Conservation (phyloP, 176 grass and related monocot genomes). For the Oryza nivara region DNA sequence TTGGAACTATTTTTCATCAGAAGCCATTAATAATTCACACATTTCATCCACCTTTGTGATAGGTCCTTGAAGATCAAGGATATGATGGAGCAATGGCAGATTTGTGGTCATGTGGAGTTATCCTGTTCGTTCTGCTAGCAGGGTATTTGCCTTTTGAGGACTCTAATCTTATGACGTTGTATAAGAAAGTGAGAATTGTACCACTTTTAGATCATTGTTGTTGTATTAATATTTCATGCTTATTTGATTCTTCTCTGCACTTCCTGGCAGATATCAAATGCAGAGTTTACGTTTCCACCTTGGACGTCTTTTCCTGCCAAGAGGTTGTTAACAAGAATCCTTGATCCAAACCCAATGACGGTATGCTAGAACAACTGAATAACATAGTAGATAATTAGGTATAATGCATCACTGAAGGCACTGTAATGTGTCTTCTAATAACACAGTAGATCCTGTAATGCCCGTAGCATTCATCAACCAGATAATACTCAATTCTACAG, state of each 20-base stretch:
- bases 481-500: not conserved
- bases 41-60: slow-evolving; percentile 2
- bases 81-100: slow-evolving; percentile 97
- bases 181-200: slow-evolving; percentile 82
- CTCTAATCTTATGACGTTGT: slow-evolving; percentile 88
- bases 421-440: not conserved
- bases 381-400: slow-evolving; percentile 8
- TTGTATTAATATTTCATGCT: slow-evolving; percentile 17
- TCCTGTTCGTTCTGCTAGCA: slow-evolving; percentile 94
- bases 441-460: not conserved
- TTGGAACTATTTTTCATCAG: too few relatives aligned
- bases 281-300: slow-evolving; percentile 78
- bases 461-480: not conserved
- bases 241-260: slow-evolving; percentile 24
- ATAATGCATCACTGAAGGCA: not conserved
- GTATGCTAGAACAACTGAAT: slow-evolving; percentile 52
- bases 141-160: slow-evolving; percentile 99
- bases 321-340: slow-evolving; percentile 91
- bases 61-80: slow-evolving; percentile 98
- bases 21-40: not conserved
- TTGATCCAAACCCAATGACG: slow-evolving; percentile 88
- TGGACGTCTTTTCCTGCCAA: slow-evolving; percentile 94
- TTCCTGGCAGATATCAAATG: slow-evolving; percentile 72
- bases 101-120: slow-evolving; percentile 99
- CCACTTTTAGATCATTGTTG: slow-evolving; percentile 22